Evolutionary conservation across 306 rosid genomes (phyloP).

Genomic region (Citrullus colocynthis): DNA sequence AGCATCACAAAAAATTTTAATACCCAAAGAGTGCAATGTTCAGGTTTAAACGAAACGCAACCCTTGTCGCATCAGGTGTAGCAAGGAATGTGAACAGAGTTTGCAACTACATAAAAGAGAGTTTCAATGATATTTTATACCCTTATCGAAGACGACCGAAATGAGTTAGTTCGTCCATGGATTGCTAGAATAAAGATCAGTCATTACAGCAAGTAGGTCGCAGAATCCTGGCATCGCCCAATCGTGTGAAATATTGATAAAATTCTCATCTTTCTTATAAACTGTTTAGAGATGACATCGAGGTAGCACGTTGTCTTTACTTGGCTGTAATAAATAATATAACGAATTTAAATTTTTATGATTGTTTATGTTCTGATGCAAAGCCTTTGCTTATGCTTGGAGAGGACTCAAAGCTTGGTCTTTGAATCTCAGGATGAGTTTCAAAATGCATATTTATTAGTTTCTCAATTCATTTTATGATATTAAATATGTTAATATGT

Average conservation of each 20-base stretch:
- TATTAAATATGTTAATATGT: background rate
- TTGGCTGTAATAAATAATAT: background rate
- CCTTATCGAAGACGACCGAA: conserved; percentile 66
- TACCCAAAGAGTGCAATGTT: background rate
- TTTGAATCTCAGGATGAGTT: background rate
- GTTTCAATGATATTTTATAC: conserved; percentile 49
- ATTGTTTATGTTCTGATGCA: background rate
- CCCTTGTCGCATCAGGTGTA: conserved; percentile 72
- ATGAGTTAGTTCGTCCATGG: conserved; percentile 14
- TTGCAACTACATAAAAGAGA: conserved; percentile 50
- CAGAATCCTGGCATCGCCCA: background rate
- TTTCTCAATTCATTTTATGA: background rate
- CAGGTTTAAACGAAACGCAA: conserved; percentile 80
- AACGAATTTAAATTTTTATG: background rate
- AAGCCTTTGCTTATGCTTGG: background rate
- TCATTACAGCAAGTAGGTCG: background rate
- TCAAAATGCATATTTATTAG: background rate
- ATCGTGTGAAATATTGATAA: background rate
- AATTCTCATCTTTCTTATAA: background rate
- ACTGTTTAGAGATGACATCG: background rate
- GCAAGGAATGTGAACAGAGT: conserved; percentile 57
- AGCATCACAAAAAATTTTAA: background rate
- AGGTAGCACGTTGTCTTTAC: background rate
- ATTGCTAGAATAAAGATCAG: background rate
- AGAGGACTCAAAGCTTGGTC: background rate